Base-by-base conservation (phyloP, 177 flowering plant species). In the Vitis hybrid region DNA sequence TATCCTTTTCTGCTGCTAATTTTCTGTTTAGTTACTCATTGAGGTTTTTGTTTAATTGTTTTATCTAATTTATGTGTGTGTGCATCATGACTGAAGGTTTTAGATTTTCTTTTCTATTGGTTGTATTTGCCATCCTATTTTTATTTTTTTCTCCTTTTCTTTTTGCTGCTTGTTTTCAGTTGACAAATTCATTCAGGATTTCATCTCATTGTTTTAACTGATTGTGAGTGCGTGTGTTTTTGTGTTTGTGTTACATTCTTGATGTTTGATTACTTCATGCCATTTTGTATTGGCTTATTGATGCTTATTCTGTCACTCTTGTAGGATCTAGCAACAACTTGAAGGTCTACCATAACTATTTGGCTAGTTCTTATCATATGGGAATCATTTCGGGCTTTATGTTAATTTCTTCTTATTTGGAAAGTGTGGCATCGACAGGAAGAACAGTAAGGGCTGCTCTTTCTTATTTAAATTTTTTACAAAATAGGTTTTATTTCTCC, bases 331-430 rank as follows among this genome's bases (percentile, higher is more conserved):
- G 76, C 71, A 70, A 70, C 62, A 70, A 68, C 66, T 59, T 85
- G 79, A 77, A 75, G 72, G 87, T 87, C 49, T 83, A 85, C 81
- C 98, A 94, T 74, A 80, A 70, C 76, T 89, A 80, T 77, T 78
- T 94, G 76, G 98, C 97, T 33, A 90, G 98, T 84, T 85, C 94
- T 62, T 94, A 94, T 78, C 99, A 93, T 65, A 80, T 78, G 63
- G 98, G 94, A 68, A 91, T 91, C 52, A 76, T 94, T 76, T 80
- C 94, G 71, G 99, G 99, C 18, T 85, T 93, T 74, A 66, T 79
- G 65, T 66, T 94, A 85, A 82, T 89, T 57, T 83, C 89, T 51
- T 76, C 89, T 52, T 76, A 80, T 72, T 72, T 92, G 87, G 88
- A 83, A 78, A 78, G 64, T 50, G 60, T 77, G 56, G 76, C 71